Evolutionary conservation across 768 basidiomycete species (phyloP), one percentile per base, ranked within the genome.

Genomic region (Mycena polygramma): DNA sequence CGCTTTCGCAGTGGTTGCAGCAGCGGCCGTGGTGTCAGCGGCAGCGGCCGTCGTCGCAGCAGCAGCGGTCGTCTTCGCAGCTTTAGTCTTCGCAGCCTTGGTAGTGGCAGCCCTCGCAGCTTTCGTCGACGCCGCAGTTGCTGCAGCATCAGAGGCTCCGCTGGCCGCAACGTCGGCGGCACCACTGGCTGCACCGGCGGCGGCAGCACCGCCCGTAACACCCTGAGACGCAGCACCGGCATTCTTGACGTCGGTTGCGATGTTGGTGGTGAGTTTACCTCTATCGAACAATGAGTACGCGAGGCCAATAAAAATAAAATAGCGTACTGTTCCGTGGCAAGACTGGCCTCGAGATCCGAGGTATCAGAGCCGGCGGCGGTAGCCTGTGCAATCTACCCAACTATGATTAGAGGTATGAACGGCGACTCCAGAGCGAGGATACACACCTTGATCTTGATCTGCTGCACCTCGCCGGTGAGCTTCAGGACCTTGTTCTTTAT

Each of bases 401-500:
- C 3, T 30, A 30, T 30, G 30, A 30, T 30, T 30, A 30, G 30
- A 30, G 6, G 30, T 30, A 30, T 30, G 2, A 30, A 30, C 30
- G 30, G 6, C 2, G 30, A 30, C 30, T 30, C 30, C 2, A 30
- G 30, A 30, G 30, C 30, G 30, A 30, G 30, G 30, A 6, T 30
- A 3, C 30, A 30, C 30, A 30, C 30, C 30, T 75, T 78, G 75
- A 81, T 82, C 71, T 80, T 77, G 36, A 80, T 67, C 48, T 72
- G 77, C 72, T 82, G 81, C 30, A 78, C 75, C 60, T 79, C 77
- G 26, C 79, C 83, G 60, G 82, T 82, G 60, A 84, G 77, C 76
- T 84, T 84, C 37, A 84, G 72, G 22, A 84, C 83, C 77, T 84
- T 84, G 80, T 84, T 84, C 82, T 84, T 80, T 70, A 80, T 83